Evolutionary conservation across 768 basidiomycete genomes (phyloP).

Genomic region (Suillus ampliporus): DNA sequence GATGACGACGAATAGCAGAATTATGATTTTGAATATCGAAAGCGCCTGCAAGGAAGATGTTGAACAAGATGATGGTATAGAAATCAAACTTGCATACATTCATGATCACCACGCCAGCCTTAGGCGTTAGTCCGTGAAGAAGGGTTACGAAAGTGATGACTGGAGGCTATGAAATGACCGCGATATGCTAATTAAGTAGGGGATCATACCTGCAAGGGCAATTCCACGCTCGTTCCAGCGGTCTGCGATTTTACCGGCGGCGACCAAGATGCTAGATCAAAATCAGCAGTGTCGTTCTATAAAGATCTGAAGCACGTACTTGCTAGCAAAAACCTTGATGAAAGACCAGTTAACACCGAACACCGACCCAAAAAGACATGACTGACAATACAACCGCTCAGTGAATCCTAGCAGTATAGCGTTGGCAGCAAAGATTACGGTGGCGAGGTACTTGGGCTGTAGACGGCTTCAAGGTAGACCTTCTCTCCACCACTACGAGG

Average conservation of each 20-base stretch:
- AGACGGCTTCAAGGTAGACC: conserved; percentile 64
- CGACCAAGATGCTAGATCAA: conserved; percentile 51
- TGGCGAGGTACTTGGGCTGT: conserved; percentile 54
- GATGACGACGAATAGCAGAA: conserved; percentile 59
- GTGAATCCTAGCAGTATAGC: conserved; percentile 52
- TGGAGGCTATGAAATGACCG: conserved; percentile 21
- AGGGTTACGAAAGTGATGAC: conserved; percentile 57
- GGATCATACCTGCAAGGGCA: conserved; percentile 53
- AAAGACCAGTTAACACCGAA: background rate
- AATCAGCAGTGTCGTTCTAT: background rate
- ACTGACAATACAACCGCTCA: conserved; percentile 53
- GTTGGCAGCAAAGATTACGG: conserved; percentile 53
- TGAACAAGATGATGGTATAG: background rate
- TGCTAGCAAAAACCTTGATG: conserved; percentile 41
- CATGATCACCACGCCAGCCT: conserved; percentile 55
- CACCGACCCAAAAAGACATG: background rate
- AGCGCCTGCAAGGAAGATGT: conserved; percentile 40
- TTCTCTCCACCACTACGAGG: conserved; percentile 68
- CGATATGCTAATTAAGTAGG: background rate
- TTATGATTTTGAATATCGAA: conserved; percentile 57
- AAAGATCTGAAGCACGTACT: conserved; percentile 21
- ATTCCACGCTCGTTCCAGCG: conserved; percentile 65
- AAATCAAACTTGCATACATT: conserved; percentile 44
- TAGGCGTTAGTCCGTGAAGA: conserved; percentile 58
- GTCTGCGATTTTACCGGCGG: conserved; percentile 45